These are phyloP conservation scores for Elsinoe necatrix DNA, from an alignment of 2,329 filamentous ascomycete genomes.

Conservation along the genomic window DNA sequence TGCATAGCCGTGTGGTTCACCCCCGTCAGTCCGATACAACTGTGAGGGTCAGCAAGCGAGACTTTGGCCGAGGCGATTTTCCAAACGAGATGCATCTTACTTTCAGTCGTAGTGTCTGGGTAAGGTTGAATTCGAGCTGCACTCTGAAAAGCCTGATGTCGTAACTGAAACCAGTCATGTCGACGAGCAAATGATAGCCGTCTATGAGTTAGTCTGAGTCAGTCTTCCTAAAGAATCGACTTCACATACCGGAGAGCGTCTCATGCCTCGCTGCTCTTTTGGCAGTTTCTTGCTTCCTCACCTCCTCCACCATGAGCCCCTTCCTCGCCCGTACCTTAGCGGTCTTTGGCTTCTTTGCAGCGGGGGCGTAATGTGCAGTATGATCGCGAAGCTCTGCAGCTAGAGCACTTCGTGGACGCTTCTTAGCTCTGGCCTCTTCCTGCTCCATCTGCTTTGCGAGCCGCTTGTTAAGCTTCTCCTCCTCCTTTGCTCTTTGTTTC, in stretches of 20 bases:
- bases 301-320: constrained; percentile 18
- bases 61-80: constrained; percentile 16
- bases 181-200: constrained; percentile 57
- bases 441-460: not conserved
- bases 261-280: constrained; percentile 22
- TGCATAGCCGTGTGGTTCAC: not conserved
- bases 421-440: constrained; percentile 20
- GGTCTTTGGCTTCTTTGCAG: not conserved
- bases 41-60: not conserved
- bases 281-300: constrained; percentile 20
- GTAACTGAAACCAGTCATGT: constrained; percentile 56
- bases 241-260: constrained; percentile 30
- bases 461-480: constrained; percentile 17
- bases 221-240: constrained; percentile 2
- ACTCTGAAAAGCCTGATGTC: constrained; percentile 51
- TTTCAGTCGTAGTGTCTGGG: constrained; percentile 45
- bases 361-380: not conserved
- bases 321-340: not conserved
- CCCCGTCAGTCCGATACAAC: not conserved
- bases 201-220: constrained; percentile 33
- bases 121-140: constrained; percentile 40
- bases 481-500: constrained; percentile 27
- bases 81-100: constrained; percentile 16
- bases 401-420: not conserved
- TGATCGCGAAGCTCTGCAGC: not conserved